Evolutionary conservation across 345 rosid species (phyloP), one percentile per base, ranked within the genome.

Genomic region (Erodium maritimum): DNA sequence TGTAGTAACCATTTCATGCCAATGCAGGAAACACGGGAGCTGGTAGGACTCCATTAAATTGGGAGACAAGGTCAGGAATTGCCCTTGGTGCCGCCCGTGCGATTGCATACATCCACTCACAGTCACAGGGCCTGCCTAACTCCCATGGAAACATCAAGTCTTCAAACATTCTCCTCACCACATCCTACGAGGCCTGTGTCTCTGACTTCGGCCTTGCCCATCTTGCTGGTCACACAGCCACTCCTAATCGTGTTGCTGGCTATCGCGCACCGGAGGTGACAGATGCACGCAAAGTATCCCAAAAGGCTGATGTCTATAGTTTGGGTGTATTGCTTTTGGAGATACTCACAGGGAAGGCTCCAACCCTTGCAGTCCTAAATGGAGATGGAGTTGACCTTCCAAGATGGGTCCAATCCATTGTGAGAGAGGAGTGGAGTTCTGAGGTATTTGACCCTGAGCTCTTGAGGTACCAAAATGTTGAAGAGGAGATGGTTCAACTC

Each of bases 121-220:
- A 56, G 51, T 78, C 82, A 23, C 74, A 56, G 51, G 66, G 72
- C 37, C 22, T 65, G 5, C 50, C 66, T 13, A 61, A 29, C 52
- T 78, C 79, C 59, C 82, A 78, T 29, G 82, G 82, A 34, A 78
- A 78, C 72, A 74, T 78, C 18, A 78, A 71, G 66, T 78, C 82
- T 50, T 78, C 82, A 20, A 78, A 78, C 59, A 65, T 78, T 46
- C 79, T 78, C 53, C 77, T 78, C 11, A 74, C 82, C 18, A 67
- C 52, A 50, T 68, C 79, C 21, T 71, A 56, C 33, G 75, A 74
- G 25, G 72, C 79, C 55, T 70, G 75, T 21, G 75, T 78, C 45
- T 78, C 82, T 14, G 82, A 78, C 62, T 71, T 68, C 7, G 77
- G 79, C 57, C 79, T 78, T 1, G 72, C 75, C 0, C 79, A 67